Evolutionary conservation across 768 basidiomycete species (phyloP).

Genomic region (Lentinula sp.): DNA sequence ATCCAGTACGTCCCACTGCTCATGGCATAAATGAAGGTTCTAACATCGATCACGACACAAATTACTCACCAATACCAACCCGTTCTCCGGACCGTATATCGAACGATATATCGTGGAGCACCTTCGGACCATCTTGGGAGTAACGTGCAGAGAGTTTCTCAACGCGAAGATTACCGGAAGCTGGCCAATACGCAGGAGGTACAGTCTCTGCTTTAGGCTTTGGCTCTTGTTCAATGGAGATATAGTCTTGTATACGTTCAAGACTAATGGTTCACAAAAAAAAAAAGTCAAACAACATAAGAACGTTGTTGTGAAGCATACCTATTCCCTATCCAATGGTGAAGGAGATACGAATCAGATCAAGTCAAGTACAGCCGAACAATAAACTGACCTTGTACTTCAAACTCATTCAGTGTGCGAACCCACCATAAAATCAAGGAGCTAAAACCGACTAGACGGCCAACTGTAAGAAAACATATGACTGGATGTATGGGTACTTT

Average conservation of each 20-base stretch:
- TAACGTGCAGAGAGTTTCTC: slow-evolving; percentile 50
- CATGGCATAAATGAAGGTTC: background rate
- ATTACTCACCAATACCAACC: slow-evolving; percentile 39
- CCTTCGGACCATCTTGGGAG: slow-evolving; percentile 37
- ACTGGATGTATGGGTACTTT: background rate
- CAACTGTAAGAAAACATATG: background rate
- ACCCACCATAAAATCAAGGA: slow-evolving; percentile 14
- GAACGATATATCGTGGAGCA: slow-evolving; percentile 51
- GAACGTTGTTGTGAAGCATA: background rate
- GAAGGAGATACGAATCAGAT: background rate
- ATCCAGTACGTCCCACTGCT: slow-evolving; percentile 38
- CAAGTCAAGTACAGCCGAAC: background rate
- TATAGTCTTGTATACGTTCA: slow-evolving; percentile 21
- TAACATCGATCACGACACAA: background rate
- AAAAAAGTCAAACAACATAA: background rate
- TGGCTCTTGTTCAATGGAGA: slow-evolving; percentile 39
- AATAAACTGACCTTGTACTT: slow-evolving; percentile 14
- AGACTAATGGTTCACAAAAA: slow-evolving; percentile 1
- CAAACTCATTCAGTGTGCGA: slow-evolving; percentile 17
- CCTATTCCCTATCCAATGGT: slow-evolving; percentile 9
- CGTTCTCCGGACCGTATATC: slow-evolving; percentile 47
- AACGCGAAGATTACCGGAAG: slow-evolving; percentile 43
- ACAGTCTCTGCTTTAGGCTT: slow-evolving; percentile 23
- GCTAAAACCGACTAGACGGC: slow-evolving; percentile 7
- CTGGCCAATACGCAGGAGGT: slow-evolving; percentile 57